Evolutionary conservation across 805 yeast species (phyloP), one percentile per base, ranked within the genome.

Genomic region (Pichia heedii): DNA sequence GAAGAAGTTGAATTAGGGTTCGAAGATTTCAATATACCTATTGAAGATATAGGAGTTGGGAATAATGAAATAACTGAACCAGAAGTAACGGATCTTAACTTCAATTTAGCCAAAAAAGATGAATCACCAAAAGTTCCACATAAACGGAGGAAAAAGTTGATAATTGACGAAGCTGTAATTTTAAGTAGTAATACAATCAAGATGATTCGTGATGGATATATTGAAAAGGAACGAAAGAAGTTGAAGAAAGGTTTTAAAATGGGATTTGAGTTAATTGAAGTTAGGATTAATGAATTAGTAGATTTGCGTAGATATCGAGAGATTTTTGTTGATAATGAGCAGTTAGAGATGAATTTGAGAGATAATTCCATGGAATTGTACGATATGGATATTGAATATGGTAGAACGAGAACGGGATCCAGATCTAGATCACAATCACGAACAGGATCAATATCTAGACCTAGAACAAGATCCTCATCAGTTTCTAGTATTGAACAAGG

Each of bases 401-500:
- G 42, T 19, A 32, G 47, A 13, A n/a, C 15, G 11, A n/a, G 27
- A 24, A 11, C 7, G 27, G 27, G 27, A 8, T 8, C 10, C 11
- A 21, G 29, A 33, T 37, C 11, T 18, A 15, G 19, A n/a, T n/a
- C n/a, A n/a, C n/a, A n/a, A n/a, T n/a, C n/a, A n/a, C n/a, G n/a
- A n/a, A n/a, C n/a, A n/a, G n/a, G n/a, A n/a, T n/a, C n/a, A n/a
- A n/a, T n/a, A n/a, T n/a, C n/a, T n/a, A n/a, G n/a, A n/a, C n/a
- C n/a, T n/a, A n/a, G n/a, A n/a, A n/a, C n/a, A n/a, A 36, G 51
- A 37, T 49, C 50, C 20, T 49, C 51, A 16, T 49, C 50, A 7
- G 48, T 47, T 26, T 47, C 54, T 7, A 50, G 53, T 13, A 29
- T 51, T 20, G 54, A 51, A 26, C 37, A 41, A 22, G 54, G 41